Base-by-base conservation (phyloP, 208 protist genomes). In the Trypanosoma caninum region DNA sequence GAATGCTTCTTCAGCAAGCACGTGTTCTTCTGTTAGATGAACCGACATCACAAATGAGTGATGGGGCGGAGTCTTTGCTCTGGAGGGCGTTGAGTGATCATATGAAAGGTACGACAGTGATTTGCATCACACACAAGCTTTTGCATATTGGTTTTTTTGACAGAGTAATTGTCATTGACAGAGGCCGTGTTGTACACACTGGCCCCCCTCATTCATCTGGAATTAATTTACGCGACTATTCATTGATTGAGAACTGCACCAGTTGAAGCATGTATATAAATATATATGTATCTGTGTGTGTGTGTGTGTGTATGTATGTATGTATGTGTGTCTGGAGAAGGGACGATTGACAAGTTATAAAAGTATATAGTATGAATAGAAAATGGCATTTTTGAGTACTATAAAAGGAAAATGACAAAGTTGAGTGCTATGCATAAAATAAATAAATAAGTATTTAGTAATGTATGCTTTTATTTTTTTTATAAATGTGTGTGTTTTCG, bases 111-210 rank as follows among this genome's bases (percentile, higher is more conserved):
- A 58, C 47, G n/a, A 75, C 69, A 37, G n/a, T 67, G 10, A 38
- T 75, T 37, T 63, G 53, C 42, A 65, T 70, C 23, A 75, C 69
- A 25, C 69, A 75, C 37, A 69, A 67, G 28, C 35, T 69, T 14
- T 38, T 44, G 38, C 55, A 62, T 25, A 59, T 75, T 64, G 69
- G 64, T 45, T 61, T 63, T 48, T 75, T 69, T 59, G 62, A 75
- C 27, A 61, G 69, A 28, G 23, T 75, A 13, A 31, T 75, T 42
- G 69, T 75, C 14, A 45, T 70, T 48, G 62, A 75, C 27, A 53
- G 50, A 18, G 69, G 69, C 2, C 31, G 23, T 33, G 55, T 70
- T 47, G 56, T 70, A 5, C 53, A 46, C n/a, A 56, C 40, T 41
- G 62, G 63, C 3, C 41, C 69, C n/a, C n/a, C n/a, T n/a, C n/a